phyloP scores from a whole-genome alignment of 2,329 filamentous ascomycete species.

The Aureobasidium mangrovei region DNA sequence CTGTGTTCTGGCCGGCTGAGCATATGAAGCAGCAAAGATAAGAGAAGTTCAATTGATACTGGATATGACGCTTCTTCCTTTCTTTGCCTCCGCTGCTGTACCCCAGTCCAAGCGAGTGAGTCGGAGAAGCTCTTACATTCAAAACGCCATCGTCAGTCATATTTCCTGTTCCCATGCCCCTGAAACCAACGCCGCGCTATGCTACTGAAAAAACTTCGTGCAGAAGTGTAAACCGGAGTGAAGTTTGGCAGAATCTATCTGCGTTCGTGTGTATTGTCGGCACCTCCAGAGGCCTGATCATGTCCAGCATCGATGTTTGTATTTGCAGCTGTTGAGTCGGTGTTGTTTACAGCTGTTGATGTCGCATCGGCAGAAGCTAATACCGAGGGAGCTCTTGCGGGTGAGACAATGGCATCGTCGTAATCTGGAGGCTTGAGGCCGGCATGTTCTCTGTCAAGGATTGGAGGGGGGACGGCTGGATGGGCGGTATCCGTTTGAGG shows the following conservation, averaged over 20 bases:
- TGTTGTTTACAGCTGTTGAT: too few relatives aligned
- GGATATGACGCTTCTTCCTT: too few relatives aligned
- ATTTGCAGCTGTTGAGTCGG: not conserved
- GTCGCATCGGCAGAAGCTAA: too few relatives aligned
- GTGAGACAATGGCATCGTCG: conserved; percentile 18
- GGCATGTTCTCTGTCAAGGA: conserved; percentile 29
- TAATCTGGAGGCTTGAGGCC: conserved; percentile 37
- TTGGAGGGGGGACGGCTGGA: conserved; percentile 31
- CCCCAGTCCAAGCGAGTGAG: too few relatives aligned
- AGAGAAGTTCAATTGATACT: too few relatives aligned
- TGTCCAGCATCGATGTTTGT: too few relatives aligned
- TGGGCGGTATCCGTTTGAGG: not conserved
- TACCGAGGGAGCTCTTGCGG: not conserved
- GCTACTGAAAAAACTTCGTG: not conserved
- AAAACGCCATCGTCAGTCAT: too few relatives aligned
- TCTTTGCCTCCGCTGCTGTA: too few relatives aligned
- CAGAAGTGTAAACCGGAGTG: not conserved
- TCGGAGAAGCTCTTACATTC: too few relatives aligned
- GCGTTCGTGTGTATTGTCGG: not conserved
- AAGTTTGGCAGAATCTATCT: conserved; percentile 4
- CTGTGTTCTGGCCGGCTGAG: too few relatives aligned
- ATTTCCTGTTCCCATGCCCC: too few relatives aligned
- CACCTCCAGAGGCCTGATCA: not conserved
- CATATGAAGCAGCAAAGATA: too few relatives aligned
- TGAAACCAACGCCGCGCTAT: not conserved